A percentile compares a stretch with the other conserved stretches of the same genome.
Evolutionary conservation across 306 rosid species (phyloP).

Genomic region (Morella rubra): DNA sequence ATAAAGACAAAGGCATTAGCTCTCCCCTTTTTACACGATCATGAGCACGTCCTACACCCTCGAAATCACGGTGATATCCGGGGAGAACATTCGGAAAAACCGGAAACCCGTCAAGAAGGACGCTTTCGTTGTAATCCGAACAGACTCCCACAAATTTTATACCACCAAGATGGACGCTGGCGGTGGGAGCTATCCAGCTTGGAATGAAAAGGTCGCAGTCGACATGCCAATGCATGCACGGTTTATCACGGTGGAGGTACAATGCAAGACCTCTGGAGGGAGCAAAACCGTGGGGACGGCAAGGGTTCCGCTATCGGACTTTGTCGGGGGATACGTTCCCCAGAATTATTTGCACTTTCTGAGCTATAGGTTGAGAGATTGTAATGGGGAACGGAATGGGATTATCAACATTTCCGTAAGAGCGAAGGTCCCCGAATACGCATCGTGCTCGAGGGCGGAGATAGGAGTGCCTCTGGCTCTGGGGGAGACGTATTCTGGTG

Average conservation of each 20-base stretch:
- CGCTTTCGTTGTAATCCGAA: neutral
- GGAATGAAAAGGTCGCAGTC: neutral
- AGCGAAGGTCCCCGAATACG: slow-evolving; percentile 1
- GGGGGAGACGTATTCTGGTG: neutral
- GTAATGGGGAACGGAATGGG: neutral
- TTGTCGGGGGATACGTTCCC: neutral
- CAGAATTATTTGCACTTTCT: slow-evolving; percentile 4
- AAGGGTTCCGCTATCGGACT: neutral
- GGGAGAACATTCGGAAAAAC: neutral
- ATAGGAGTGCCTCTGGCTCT: neutral
- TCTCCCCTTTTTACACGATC: neutral
- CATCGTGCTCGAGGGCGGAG: neutral
- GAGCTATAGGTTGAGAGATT: neutral
- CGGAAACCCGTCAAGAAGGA: slow-evolving; percentile 5
- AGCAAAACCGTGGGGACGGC: neutral
- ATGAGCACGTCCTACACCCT: neutral
- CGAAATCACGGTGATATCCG: slow-evolving; percentile 7
- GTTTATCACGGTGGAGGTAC: slow-evolving; percentile 1
- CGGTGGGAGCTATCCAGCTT: neutral
- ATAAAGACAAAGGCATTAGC: too few species aligned
- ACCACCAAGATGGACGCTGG: neutral
- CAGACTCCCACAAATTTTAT: neutral
- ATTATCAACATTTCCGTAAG: neutral
- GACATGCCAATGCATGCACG: neutral
- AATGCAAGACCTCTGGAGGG: neutral